Conservation (phyloP, 2,329 filamentous ascomycete genomes). For the Dactylellina sp. region DNA sequence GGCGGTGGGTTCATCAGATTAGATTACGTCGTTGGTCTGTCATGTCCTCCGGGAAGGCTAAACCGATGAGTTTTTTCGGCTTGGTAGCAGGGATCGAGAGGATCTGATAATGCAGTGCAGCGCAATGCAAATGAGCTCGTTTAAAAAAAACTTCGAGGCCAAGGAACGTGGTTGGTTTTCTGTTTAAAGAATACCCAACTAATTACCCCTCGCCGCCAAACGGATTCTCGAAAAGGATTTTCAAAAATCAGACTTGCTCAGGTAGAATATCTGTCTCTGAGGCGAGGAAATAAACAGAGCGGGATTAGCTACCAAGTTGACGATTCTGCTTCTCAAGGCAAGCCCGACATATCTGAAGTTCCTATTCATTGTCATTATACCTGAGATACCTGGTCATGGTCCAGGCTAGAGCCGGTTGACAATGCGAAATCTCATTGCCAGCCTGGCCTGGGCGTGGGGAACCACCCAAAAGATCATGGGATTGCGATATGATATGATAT, state of each 20-base stretch:
- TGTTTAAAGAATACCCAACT: conserved; percentile 3
- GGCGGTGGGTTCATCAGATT: conserved; percentile 31
- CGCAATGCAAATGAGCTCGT: background rate
- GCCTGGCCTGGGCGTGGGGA: conserved; percentile 26
- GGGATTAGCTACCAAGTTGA: no score
- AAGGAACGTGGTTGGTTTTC: conserved; percentile 1
- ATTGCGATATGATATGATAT: conserved; percentile 52
- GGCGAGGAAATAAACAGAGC: no score
- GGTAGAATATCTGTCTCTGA: no score
- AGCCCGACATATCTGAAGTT: no score
- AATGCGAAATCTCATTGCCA: no score
- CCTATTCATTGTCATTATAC: no score
- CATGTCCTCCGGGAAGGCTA: conserved; percentile 21
- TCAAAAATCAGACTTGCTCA: no score
- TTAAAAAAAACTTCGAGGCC: background rate
- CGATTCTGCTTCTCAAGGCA: no score
- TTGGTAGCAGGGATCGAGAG: conserved; percentile 31
- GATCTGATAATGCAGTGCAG: conserved; percentile 51
- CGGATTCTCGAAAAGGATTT: no score
- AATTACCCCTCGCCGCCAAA: no score
- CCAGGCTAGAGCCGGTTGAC: no score
- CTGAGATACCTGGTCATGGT: no score
- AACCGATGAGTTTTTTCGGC: conserved; percentile 1
- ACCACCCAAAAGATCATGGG: conserved; percentile 2
- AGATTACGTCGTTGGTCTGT: conserved; percentile 55